Base-by-base conservation (phyloP, 164 flowering plant genomes). In the Aristolochia californica region DNA sequence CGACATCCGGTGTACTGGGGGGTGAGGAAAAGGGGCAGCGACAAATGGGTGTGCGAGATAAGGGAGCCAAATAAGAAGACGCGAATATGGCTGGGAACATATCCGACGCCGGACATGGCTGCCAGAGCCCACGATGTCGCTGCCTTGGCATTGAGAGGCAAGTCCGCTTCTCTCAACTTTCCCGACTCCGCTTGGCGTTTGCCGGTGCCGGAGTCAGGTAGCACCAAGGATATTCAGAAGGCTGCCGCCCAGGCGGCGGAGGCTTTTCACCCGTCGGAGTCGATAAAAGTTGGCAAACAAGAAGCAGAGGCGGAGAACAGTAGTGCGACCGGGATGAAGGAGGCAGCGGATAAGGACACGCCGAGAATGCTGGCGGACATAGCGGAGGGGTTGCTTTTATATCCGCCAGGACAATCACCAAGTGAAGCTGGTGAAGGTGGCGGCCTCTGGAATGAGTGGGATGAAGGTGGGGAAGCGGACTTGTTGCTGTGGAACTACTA, bases 1-100 rank as follows among this genome's bases (percentile, higher is more conserved):
- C 57, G 93, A 18, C 93, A 85, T 72, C 85, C 93, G 10, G 78
- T 85, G 5, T 85, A 74, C 68, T 60, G 86, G 9, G 88, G 93
- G 0, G 87, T 85, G 1, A 43, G 93, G 28, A 57, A 66, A 67
- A 57, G 91, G 68, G 67, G 72, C 1, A 50, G 43, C 34, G 47
- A 59, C 55, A 83, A 74, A 61, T 82, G 87, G 87, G 87, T 82
- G 4, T 76, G 82, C 34, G 87, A 82, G 58, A 43, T 82, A 0
- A 68, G 89, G 9, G 78, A 78, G 60, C 89, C 89, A 0, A 69
- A 73, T 25, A 76, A 72, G 62, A 68, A 74, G 61, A 5, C 75
- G 0, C 62, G 87, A 17, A 70, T 82, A 1, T 83, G 88, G 85
- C 76, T 83, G 0, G 88, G 88, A n/a, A n/a, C n/a, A n/a, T n/a